phyloP scores from a whole-genome alignment of 1,284 basidiomycete species.

The Puccinia polysora region DNA sequence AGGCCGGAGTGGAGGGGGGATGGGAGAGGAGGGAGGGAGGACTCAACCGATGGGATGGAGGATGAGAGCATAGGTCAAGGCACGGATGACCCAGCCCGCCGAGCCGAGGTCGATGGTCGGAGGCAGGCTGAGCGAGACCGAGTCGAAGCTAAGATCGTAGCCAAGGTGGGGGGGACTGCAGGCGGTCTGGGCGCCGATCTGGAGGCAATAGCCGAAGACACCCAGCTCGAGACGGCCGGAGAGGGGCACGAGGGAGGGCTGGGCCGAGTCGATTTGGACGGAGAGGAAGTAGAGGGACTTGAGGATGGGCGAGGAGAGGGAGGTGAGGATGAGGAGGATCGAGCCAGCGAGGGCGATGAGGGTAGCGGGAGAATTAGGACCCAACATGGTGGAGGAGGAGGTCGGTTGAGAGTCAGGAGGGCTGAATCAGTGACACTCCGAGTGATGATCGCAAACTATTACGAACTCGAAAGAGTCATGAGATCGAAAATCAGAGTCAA shows the following conservation, averaged over 20 bases:
- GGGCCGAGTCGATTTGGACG: not conserved
- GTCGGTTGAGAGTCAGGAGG: no score
- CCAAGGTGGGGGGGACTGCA: not conserved
- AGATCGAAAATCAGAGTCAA: no score
- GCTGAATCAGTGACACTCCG: no score
- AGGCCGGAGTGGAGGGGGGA: not conserved
- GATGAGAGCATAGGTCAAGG: constrained; percentile 19
- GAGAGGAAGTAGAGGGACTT: constrained; percentile 19
- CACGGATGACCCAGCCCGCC: not conserved
- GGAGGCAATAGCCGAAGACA: constrained; percentile 29
- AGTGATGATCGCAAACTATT: no score
- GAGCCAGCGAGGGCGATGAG: constrained; percentile 13
- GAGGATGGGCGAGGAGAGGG: constrained; percentile 27
- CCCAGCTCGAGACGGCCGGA: not conserved
- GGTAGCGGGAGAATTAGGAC: constrained; percentile 14
- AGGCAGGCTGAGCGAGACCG: not conserved
- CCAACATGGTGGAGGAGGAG: not conserved
- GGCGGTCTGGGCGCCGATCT: not conserved
- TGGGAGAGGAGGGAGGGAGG: not conserved
- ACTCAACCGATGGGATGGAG: constrained; percentile 34
- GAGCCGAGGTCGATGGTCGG: not conserved
- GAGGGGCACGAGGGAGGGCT: not conserved
- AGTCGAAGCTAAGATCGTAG: not conserved
- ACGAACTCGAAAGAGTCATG: no score
- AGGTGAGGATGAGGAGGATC: not conserved